Percentiles rank a stretch among this genome's conserved stretches.
These are phyloP conservation scores for Eleusine coracana DNA, from an alignment of 176 grass and related monocot species.

Conservation along the genomic window DNA sequence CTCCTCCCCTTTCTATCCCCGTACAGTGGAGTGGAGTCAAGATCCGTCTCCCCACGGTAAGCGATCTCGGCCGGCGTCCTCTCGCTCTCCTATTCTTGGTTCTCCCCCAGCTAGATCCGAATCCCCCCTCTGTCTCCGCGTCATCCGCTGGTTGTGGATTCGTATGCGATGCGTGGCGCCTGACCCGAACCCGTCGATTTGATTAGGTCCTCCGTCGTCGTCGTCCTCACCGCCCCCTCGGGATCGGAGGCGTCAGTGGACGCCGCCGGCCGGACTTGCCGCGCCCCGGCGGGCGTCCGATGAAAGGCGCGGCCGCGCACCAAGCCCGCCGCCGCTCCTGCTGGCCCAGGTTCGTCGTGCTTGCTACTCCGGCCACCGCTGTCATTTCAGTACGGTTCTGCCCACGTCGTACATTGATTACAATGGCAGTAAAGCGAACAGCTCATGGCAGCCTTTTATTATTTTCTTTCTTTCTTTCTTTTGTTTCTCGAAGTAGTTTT, in stretches of 20 bases:
- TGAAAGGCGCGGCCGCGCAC: not conserved
- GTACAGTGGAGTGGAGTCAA: not conserved
- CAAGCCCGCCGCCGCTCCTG: not conserved
- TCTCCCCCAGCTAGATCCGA: slow-evolving; percentile 11
- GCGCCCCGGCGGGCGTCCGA: no score
- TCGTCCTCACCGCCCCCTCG: not conserved
- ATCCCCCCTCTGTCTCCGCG: not conserved
- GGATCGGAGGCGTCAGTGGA: not conserved
- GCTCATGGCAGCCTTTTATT: not conserved
- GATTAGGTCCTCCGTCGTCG: not conserved
- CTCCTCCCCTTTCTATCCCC: not conserved
- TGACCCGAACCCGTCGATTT: not conserved
- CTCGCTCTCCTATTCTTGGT: not conserved
- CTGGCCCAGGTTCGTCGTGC: slow-evolving; percentile 33
- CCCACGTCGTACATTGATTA: slow-evolving; percentile 11
- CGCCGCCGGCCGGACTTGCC: not conserved
- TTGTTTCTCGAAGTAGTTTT: slow-evolving; percentile 19
- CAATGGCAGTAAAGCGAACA: slow-evolving; percentile 16
- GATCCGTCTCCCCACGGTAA: slow-evolving; percentile 3
- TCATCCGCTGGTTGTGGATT: not conserved
- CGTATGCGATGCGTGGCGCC: not conserved
- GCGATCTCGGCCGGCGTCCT: not conserved
- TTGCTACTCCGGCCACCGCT: slow-evolving; percentile 25
- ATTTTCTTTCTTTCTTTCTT: not conserved
- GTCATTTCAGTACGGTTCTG: slow-evolving; percentile 12